These are phyloP conservation scores for Epicoccum sorghinum DNA, from an alignment of 2,329 filamentous ascomycete genomes.

Conservation along the genomic window DNA sequence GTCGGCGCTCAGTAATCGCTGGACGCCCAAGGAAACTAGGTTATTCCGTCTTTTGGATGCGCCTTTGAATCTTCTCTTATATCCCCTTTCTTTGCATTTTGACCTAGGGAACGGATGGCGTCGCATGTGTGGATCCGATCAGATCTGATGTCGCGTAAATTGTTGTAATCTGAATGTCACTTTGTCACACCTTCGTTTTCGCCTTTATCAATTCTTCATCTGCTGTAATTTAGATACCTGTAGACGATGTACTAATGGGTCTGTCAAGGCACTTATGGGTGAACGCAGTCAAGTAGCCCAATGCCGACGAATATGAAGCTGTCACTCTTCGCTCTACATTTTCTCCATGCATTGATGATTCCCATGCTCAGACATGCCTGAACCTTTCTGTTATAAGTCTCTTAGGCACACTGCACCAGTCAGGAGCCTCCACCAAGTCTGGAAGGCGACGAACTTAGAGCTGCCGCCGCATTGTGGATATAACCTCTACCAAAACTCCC, in stretches of 20 bases:
- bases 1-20: conserved; percentile 58
- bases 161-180: conserved; percentile 31
- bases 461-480: neutral
- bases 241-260: conserved; percentile 18
- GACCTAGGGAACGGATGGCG: conserved; percentile 19
- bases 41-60: conserved; percentile 3
- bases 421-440: neutral
- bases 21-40: neutral
- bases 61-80: conserved; percentile 18
- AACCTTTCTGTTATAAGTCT: too few relatives aligned
- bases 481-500: too few relatives aligned
- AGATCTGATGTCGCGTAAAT: conserved; percentile 25
- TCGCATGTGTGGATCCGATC: conserved; percentile 16
- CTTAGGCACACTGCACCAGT: neutral
- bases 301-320: conserved; percentile 4
- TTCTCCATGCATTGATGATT: neutral
- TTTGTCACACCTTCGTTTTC: conserved; percentile 22
- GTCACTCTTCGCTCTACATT: neutral
- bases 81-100: conserved; percentile 22
- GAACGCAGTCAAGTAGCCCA: neutral
- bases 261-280: neutral
- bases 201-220: conserved; percentile 23
- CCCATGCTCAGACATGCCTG: too few relatives aligned
- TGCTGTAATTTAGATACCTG: conserved; percentile 34
- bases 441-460: too few relatives aligned